Conservation (phyloP, 176 grass and related monocot genomes). For the Zizania latifolia region DNA sequence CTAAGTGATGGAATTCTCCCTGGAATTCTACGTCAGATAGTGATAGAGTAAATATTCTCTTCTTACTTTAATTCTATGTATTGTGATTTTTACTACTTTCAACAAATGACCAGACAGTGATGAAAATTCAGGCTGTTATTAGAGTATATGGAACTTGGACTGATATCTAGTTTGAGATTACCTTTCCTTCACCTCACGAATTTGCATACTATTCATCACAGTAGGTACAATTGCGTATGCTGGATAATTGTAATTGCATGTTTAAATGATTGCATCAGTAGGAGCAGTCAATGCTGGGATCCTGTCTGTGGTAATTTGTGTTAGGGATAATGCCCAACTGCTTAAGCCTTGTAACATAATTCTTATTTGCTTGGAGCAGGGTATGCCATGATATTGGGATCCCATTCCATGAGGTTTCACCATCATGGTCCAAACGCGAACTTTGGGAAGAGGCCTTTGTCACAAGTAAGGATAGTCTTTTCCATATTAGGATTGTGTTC, state of each 20-base stretch:
- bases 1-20: slow-evolving; percentile 71
- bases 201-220: not conserved
- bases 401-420: slow-evolving; percentile 51
- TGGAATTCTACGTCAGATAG: slow-evolving; percentile 73
- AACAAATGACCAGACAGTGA: not conserved
- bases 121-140: not conserved
- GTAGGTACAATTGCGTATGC: not conserved
- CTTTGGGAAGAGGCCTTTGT: slow-evolving; percentile 87
- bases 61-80: not conserved
- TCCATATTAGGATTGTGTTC: not conserved
- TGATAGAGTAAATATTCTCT: slow-evolving; percentile 63
- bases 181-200: not conserved
- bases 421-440: slow-evolving; percentile 66
- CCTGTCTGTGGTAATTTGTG: not conserved
- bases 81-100: not conserved
- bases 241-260: not conserved
- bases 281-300: not conserved
- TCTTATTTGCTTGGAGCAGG: slow-evolving; percentile 40
- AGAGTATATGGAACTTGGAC: not conserved
- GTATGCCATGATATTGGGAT: slow-evolving; percentile 70
- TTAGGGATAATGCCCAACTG: slow-evolving; percentile 4
- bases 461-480: slow-evolving; percentile 53
- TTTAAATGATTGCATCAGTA: not conserved
- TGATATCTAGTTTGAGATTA: not conserved
- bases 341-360: slow-evolving; percentile 2